These are phyloP conservation scores for Nematodospora valgi DNA, from an alignment of 805 yeast species.

Conservation along the genomic window DNA sequence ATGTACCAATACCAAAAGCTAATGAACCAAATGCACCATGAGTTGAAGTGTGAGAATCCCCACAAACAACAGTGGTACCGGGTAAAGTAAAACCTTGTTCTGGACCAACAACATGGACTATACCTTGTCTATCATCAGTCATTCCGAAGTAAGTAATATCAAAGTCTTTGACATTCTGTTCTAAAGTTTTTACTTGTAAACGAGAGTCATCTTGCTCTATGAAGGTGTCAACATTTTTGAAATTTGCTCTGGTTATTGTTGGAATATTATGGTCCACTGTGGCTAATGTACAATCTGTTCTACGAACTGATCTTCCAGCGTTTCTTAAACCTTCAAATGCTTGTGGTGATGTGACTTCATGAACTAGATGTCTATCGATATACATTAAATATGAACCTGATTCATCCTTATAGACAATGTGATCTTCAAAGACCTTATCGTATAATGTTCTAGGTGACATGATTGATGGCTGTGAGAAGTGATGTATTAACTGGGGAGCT, in stretches of 20 bases:
- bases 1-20: constrained; percentile 98
- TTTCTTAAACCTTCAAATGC: constrained; percentile 93
- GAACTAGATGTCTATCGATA: constrained; percentile 96
- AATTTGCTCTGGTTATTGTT: constrained; percentile 77
- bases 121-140: constrained; percentile 94
- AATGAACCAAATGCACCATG: constrained; percentile 98
- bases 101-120: constrained; percentile 98
- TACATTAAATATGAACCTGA: constrained; percentile 83
- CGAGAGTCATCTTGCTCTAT: constrained; percentile 90
- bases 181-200: constrained; percentile 87
- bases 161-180: constrained; percentile 86
- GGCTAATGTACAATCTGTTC: constrained; percentile 89
- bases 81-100: constrained; percentile 99
- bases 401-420: constrained; percentile 85
- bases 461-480: constrained; percentile 1
- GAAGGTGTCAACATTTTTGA: constrained; percentile 71
- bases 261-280: constrained; percentile 98
- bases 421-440: constrained; percentile 95
- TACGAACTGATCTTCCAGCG: constrained; percentile 86
- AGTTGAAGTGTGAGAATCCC: constrained; percentile 98
- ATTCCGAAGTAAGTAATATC: constrained; percentile 92
- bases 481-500: neutral
- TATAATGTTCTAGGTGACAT: constrained; percentile 69
- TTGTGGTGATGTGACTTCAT: constrained; percentile 98
- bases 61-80: constrained; percentile 98